Evolutionary conservation across 2,329 filamentous ascomycete genomes (phyloP).

Genomic region (Ophiostoma sp.): DNA sequence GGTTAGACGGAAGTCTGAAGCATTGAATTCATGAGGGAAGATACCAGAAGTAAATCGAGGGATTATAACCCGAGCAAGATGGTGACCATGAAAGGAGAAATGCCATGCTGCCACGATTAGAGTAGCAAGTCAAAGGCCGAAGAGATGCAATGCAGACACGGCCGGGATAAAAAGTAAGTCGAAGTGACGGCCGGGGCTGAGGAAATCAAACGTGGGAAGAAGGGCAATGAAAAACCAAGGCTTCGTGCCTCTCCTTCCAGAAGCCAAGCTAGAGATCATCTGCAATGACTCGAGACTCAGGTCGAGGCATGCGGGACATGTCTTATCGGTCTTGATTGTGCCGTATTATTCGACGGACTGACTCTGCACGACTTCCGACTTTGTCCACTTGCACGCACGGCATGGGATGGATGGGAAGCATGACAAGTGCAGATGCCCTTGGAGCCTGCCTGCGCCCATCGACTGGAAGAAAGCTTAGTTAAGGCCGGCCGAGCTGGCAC

Average conservation of each 20-base stretch:
- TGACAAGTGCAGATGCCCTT: not conserved
- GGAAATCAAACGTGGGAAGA: not conserved
- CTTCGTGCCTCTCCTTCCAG: too few relatives aligned
- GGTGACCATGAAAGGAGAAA: not conserved
- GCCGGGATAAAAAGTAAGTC: slow-evolving; percentile 4
- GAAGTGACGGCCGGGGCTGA: not conserved
- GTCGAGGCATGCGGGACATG: not conserved
- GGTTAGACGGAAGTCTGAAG: not conserved
- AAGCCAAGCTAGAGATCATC: not conserved
- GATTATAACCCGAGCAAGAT: not conserved
- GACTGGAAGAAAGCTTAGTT: not conserved
- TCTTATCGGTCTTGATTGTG: not conserved
- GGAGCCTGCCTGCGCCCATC: too few relatives aligned
- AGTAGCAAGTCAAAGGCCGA: not conserved
- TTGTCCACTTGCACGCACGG: slow-evolving; percentile 4
- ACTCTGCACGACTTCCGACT: not conserved
- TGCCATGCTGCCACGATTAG: not conserved
- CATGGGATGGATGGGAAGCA: not conserved
- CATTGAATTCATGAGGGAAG: too few relatives aligned
- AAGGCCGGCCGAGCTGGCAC: not conserved
- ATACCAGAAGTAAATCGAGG: too few relatives aligned
- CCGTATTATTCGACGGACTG: not conserved
- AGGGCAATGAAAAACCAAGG: not conserved
- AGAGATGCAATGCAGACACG: not conserved
- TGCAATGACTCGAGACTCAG: not conserved